These are phyloP conservation scores for Lyophyllum atratum DNA, from an alignment of 768 basidiomycete genomes.

Conservation along the genomic window DNA sequence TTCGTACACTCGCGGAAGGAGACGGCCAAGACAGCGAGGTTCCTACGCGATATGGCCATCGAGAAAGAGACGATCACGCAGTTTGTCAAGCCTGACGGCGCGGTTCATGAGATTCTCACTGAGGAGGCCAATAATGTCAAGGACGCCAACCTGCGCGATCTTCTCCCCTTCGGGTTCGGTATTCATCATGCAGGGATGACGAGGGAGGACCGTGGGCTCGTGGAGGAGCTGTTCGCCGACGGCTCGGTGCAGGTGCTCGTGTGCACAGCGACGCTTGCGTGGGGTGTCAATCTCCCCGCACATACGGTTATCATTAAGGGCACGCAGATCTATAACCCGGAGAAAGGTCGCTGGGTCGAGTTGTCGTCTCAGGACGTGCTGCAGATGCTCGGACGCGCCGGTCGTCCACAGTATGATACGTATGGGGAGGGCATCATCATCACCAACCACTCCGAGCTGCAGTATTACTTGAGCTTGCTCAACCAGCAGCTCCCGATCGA, in stretches of 20 bases:
- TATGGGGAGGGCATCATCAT: slow-evolving; percentile 98
- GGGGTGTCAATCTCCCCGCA: slow-evolving; percentile 98
- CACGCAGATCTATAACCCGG: slow-evolving; percentile 99
- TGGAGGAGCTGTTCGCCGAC: slow-evolving; percentile 93
- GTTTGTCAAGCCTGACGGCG: slow-evolving; percentile 93
- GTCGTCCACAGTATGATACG: slow-evolving; percentile 96
- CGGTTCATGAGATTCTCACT: slow-evolving; percentile 85
- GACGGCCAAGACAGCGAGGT: slow-evolving; percentile 95
- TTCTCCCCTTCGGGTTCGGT: slow-evolving; percentile 95
- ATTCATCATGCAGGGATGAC: slow-evolving; percentile 99
- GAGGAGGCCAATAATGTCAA: slow-evolving; percentile 83
- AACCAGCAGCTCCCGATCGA: slow-evolving; percentile 99
- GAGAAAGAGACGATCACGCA: slow-evolving; percentile 97
- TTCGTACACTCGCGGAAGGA: slow-evolving; percentile 99
- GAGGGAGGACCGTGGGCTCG: slow-evolving; percentile 84
- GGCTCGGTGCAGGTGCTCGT: slow-evolving; percentile 93
- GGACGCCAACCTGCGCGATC: slow-evolving; percentile 81
- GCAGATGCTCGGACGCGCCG: slow-evolving; percentile 98
- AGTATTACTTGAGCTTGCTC: slow-evolving; percentile 93
- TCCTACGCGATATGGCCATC: slow-evolving; percentile 91
- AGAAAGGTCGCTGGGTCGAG: slow-evolving; percentile 98
- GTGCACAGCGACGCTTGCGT: slow-evolving; percentile 96
- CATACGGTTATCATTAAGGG: slow-evolving; percentile 99
- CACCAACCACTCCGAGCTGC: slow-evolving; percentile 95
- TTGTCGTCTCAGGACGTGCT: slow-evolving; percentile 94